phyloP scores from a whole-genome alignment of 2,329 filamentous ascomycete species.

The Thelonectria olida region DNA sequence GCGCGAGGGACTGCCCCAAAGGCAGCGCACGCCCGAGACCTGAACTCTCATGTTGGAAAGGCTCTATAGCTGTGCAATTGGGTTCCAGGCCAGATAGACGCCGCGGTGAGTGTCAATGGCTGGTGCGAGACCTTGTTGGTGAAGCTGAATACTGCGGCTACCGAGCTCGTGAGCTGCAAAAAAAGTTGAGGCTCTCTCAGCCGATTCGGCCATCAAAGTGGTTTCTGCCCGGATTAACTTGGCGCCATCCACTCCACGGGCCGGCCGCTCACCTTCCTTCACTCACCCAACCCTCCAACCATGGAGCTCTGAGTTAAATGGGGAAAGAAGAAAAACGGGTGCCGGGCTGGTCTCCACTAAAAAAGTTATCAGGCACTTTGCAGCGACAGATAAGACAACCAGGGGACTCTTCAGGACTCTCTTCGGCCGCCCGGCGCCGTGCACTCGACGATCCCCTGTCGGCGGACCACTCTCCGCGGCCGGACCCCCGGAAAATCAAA shows the following conservation, averaged over 20 bases:
- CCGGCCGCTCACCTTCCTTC: background rate
- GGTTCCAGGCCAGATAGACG: conserved; percentile 22
- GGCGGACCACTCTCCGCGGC: conserved; percentile 18
- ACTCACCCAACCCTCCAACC: too few relatives aligned
- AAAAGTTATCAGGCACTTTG: too few relatives aligned
- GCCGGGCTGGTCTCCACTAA: too few relatives aligned
- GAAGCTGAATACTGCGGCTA: background rate
- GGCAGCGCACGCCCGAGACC: conserved; percentile 37
- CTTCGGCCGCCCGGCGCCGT: conserved; percentile 13
- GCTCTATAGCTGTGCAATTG: conserved; percentile 31
- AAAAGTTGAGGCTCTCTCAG: background rate
- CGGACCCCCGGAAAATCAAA: conserved; percentile 22
- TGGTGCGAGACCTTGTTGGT: background rate
- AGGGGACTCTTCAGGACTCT: background rate
- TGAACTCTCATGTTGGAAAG: conserved; percentile 37
- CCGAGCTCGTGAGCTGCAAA: background rate
- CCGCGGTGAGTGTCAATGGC: conserved; percentile 15
- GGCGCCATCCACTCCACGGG: conserved; percentile 4
- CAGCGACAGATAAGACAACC: background rate
- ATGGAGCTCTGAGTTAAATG: too few relatives aligned
- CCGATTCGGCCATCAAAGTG: background rate
- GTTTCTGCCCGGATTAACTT: conserved; percentile 17
- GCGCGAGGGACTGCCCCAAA: conserved; percentile 39
- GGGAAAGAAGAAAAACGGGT: too few relatives aligned
- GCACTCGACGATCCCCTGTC: conserved; percentile 2